Base-by-base conservation (phyloP, 2,329 filamentous ascomycete species). In the Fusarium brevicatenulatum region DNA sequence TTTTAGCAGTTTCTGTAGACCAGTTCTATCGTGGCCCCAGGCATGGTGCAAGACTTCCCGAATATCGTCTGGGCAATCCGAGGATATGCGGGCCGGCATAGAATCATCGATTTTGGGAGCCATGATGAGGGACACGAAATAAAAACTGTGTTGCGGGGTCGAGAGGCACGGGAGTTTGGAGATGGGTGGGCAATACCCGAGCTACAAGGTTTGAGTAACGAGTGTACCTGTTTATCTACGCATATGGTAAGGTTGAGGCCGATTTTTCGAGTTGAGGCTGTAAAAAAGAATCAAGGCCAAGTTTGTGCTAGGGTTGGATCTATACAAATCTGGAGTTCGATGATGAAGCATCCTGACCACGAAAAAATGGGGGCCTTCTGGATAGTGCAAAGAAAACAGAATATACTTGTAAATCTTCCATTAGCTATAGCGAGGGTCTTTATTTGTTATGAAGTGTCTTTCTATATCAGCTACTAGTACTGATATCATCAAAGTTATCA, bases 1-100 rank as follows among this genome's bases (percentile, higher is more conserved):
- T 77, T 88, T 86, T 70, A 97, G 88, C 12, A 97, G 88, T 63
- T 88, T 87, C 80, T 91, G 91, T 46, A 97, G 88, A 55, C 88
- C 86, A 40, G 87, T 81, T 68, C 91, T 82, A 80, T 97, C 87
- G 78, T 90, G 88, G 63, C 82, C 82, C 88, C 88, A 90, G 63
- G 88, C 86, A 61, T 85, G 85, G 60, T 84, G 82, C 63, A 91
- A 84, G 66, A 90, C 83, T 71, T 87, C 81, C 46, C 87, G 85
- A 50, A 84, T 85, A 10, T 85, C 81, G 46, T 85, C 81, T 15
- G 88, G 87, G 77, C 88, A 90, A 57, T 84, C 81, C 64, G 84
- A 70, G 23, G 87, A 86, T 77, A 91, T 88, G 78, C 88, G 87
- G 37, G 85, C 78, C 30, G 84, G 82, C 76, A 89, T 82, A 37